Evolutionary conservation across 2,329 filamentous ascomycete species (phyloP).

Genomic region (Penicillium hordei): DNA sequence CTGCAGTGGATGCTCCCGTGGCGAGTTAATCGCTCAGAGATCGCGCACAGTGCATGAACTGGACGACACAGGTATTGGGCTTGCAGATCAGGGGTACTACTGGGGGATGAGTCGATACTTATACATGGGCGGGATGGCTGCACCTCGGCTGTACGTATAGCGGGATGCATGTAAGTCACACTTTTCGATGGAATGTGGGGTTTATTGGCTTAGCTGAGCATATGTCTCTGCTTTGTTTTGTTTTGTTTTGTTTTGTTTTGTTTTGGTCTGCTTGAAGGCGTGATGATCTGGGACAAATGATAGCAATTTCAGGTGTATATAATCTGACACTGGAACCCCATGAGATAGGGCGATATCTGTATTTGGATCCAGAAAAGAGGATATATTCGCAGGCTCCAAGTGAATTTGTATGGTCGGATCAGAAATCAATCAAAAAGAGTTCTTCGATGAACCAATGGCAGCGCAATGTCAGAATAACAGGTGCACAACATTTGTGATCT

Average conservation of each 20-base stretch:
- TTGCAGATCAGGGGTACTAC: slow-evolving; percentile 22
- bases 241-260: background rate
- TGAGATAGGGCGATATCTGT: background rate
- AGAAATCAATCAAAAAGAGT: background rate
- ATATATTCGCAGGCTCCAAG: background rate
- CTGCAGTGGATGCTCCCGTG: slow-evolving; percentile 9
- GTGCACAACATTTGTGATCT: slow-evolving; percentile 21
- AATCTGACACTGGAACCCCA: background rate
- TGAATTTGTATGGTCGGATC: slow-evolving; percentile 12
- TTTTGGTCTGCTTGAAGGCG: no score
- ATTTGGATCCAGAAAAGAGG: background rate
- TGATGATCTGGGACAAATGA: no score
- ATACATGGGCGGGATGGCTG: slow-evolving; percentile 13
- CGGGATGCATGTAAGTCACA: slow-evolving; percentile 26
- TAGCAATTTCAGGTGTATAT: background rate
- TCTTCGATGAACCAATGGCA: slow-evolving; percentile 13
- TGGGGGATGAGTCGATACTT: slow-evolving; percentile 18
- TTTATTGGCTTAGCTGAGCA: slow-evolving; percentile 1
- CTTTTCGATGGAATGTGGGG: slow-evolving; percentile 30
- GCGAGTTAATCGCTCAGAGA: slow-evolving; percentile 1
- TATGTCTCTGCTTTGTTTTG: slow-evolving; percentile 6
- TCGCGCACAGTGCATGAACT: slow-evolving; percentile 9
- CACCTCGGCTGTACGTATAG: slow-evolving; percentile 12
- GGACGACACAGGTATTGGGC: slow-evolving; percentile 3
- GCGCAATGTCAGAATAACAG: background rate